Evolutionary conservation across 2,329 filamentous ascomycete genomes (phyloP).

Genomic region (Neocucurbitaria cava): DNA sequence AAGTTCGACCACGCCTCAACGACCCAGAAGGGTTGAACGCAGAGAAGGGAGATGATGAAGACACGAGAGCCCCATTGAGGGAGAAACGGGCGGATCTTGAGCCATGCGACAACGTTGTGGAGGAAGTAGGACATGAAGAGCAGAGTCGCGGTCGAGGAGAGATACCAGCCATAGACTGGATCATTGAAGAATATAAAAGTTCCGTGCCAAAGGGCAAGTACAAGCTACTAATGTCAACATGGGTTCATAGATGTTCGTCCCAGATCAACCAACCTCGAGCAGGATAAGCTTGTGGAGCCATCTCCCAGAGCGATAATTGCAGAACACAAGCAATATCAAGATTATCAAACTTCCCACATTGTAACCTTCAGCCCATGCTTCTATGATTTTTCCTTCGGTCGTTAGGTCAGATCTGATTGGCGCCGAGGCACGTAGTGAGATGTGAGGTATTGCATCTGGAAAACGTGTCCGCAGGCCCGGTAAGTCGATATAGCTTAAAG

Average conservation of each 20-base stretch:
- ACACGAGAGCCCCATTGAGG: slow-evolving; percentile 43
- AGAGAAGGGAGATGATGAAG: slow-evolving; percentile 41
- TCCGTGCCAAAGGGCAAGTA: slow-evolving; percentile 47
- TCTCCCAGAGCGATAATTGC: slow-evolving; percentile 44
- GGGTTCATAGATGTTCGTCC: background rate
- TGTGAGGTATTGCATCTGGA: slow-evolving; percentile 21
- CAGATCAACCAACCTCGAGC: slow-evolving; percentile 31
- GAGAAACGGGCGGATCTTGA: slow-evolving; percentile 45
- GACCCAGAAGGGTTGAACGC: slow-evolving; percentile 46
- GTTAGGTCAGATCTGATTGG: slow-evolving; percentile 36
- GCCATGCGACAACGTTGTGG: slow-evolving; percentile 45
- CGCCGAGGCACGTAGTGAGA: slow-evolving; percentile 34
- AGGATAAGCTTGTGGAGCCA: slow-evolving; percentile 46
- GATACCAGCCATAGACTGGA: slow-evolving; percentile 44
- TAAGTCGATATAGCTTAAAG: slow-evolving; percentile 16
- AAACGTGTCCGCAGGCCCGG: slow-evolving; percentile 24
- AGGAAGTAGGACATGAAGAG: slow-evolving; percentile 47
- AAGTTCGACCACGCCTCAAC: slow-evolving; percentile 47
- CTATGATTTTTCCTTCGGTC: slow-evolving; percentile 38
- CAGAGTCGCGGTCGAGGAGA: slow-evolving; percentile 42
- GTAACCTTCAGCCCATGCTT: slow-evolving; percentile 48
- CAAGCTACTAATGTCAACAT: slow-evolving; percentile 30
- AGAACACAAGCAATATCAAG: slow-evolving; percentile 46
- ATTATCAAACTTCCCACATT: slow-evolving; percentile 45
- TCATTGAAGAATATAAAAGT: slow-evolving; percentile 45